phyloP scores from a whole-genome alignment of 257 asterid genomes.

The Marsdenia floribunda region DNA sequence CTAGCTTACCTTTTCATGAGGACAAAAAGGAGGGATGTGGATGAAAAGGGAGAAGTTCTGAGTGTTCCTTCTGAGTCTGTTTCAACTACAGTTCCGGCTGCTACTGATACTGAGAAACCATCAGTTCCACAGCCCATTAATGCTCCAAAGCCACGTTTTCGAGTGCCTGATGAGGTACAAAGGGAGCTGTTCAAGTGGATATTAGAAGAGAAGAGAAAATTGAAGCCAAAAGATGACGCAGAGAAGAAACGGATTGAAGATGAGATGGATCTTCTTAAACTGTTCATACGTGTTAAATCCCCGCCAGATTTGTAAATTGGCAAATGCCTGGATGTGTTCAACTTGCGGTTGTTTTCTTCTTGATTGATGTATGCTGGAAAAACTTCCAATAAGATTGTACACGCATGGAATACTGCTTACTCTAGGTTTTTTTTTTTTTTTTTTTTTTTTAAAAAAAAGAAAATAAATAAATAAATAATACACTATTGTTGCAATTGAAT shows the following conservation, averaged over 20 bases:
- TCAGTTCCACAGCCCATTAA: slow-evolving; percentile 18
- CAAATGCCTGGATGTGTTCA: background rate
- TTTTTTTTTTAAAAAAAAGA: too few species aligned
- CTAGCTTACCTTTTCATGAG: slow-evolving; percentile 62
- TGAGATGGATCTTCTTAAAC: slow-evolving; percentile 80
- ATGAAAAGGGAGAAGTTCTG: slow-evolving; percentile 28
- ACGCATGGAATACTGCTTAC: background rate
- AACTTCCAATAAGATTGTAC: background rate
- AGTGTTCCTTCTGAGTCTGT: slow-evolving; percentile 30
- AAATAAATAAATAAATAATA: too few species aligned
- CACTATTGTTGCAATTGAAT: background rate
- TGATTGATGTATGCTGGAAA: slow-evolving; percentile 4
- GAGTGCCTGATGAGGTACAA: slow-evolving; percentile 64
- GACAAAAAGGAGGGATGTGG: slow-evolving; percentile 39
- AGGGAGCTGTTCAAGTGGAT: slow-evolving; percentile 77
- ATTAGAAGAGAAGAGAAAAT: slow-evolving; percentile 77
- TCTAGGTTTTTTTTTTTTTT: too few species aligned
- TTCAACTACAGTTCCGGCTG: slow-evolving; percentile 25
- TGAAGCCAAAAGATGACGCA: slow-evolving; percentile 55
- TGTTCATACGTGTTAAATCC: slow-evolving; percentile 64
- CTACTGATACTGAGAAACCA: slow-evolving; percentile 26
- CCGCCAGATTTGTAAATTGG: slow-evolving; percentile 38
- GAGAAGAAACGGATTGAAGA: slow-evolving; percentile 81
- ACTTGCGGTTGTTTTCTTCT: background rate
- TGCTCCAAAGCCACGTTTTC: slow-evolving; percentile 40